Base-by-base conservation (phyloP, 2,329 filamentous ascomycete species). In the Fusarium bactridioides region DNA sequence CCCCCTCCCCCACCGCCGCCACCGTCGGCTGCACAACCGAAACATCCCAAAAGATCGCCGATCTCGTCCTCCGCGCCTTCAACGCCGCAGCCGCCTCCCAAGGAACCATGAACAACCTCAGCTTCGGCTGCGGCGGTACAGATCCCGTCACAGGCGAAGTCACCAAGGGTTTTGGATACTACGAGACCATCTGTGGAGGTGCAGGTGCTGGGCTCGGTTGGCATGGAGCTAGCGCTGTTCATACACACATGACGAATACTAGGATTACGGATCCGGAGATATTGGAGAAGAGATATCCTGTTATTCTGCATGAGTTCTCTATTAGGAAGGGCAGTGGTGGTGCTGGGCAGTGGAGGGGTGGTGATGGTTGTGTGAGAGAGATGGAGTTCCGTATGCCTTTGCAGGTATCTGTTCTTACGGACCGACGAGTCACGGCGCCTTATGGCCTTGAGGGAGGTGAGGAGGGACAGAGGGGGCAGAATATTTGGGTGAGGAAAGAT, bases 381-480 rank as follows among this genome's bases (percentile, higher is more conserved):
- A 94, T 96, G 66, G 93, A 96, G 81, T 95, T 95, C 80, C 86
- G 93, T 5, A 90, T 93, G 45, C 91, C 92, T 0, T 88, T 96
- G 10, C 91, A 94, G 79, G 92, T 93, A 19, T 92, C 90, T 3
- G 95, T 97, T 31, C 83, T 97, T 11, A 93, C 90, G 10, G 94
- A 97, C 80, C 81, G 94, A 23, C 83, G 94, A 35, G 92, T 95
- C 0, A 91, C 93, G 70, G 86, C 89, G 58, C 94, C 94, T 0
- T 95, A 94, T 63, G 93, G 93, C 0, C 85, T 94, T 64, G 88
- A 89, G 23, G 93, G 93, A 0, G 93, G 93, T 3, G 89, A 88
- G 13, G 90, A 93, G 50, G 93, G 90, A 0, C 82, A 87, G 65
- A 87, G 90, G 11, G 93, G 93, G 0, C 80, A 91, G 63, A 95